phyloP scores from a whole-genome alignment of 805 yeast genomes.

The Candida nonsorbophila region DNA sequence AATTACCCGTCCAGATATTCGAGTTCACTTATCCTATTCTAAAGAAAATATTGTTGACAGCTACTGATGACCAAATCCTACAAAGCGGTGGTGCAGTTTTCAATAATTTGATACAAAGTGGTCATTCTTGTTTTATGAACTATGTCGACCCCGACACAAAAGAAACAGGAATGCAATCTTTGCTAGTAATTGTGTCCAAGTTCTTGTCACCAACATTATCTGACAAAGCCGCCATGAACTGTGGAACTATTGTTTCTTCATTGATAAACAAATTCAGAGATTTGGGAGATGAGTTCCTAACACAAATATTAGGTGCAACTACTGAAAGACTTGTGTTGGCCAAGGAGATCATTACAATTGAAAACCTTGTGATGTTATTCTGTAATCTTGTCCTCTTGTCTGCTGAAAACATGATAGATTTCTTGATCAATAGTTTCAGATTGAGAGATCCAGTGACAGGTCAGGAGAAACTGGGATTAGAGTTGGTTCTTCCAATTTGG shows the following conservation, averaged over 20 bases:
- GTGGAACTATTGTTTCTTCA: constrained; percentile 62
- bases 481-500: constrained; percentile 72
- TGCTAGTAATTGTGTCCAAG: constrained; percentile 62
- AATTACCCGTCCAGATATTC: constrained; percentile 37
- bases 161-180: constrained; percentile 45
- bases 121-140: constrained; percentile 25
- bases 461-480: constrained; percentile 38
- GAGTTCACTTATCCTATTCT: constrained; percentile 39
- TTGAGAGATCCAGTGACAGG: constrained; percentile 22
- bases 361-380: constrained; percentile 70
- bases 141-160: constrained; percentile 27
- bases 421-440: constrained; percentile 36
- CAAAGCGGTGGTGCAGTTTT: constrained; percentile 76
- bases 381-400: constrained; percentile 64
- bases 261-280: constrained; percentile 47
- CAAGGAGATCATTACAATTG: constrained; percentile 66
- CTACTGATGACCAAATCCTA: constrained; percentile 71
- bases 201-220: constrained; percentile 66
- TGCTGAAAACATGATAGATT: constrained; percentile 57
- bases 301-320: constrained; percentile 68
- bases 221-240: constrained; percentile 77
- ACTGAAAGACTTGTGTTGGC: constrained; percentile 62
- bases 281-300: constrained; percentile 35
- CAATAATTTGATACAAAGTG: constrained; percentile 48
- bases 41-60: constrained; percentile 31